Evolutionary conservation across 2,329 filamentous ascomycete species (phyloP).

Genomic region (Xylaria sp.): DNA sequence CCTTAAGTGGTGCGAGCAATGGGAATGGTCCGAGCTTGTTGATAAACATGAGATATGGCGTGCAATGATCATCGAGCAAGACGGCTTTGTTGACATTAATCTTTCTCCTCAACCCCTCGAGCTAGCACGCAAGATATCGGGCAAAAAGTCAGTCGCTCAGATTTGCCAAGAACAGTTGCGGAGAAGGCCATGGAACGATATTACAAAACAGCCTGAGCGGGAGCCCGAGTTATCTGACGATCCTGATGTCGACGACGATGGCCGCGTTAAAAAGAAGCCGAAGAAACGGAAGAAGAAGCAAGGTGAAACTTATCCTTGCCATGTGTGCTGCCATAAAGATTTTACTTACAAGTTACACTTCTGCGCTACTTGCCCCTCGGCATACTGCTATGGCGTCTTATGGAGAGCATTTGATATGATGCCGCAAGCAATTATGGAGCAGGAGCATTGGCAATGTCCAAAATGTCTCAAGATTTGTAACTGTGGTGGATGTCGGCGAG

Average conservation of each 20-base stretch:
- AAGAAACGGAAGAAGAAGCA: slow-evolving; percentile 67
- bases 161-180: slow-evolving; percentile 93
- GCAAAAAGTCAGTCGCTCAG: slow-evolving; percentile 85
- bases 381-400: slow-evolving; percentile 92
- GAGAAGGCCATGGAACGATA: slow-evolving; percentile 82
- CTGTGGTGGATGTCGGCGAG: slow-evolving; percentile 79
- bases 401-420: slow-evolving; percentile 92
- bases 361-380: slow-evolving; percentile 79
- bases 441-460: slow-evolving; percentile 87
- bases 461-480: slow-evolving; percentile 88
- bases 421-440: slow-evolving; percentile 83
- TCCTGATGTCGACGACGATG: slow-evolving; percentile 71
- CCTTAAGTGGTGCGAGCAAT: slow-evolving; percentile 92
- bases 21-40: slow-evolving; percentile 81
- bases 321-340: slow-evolving; percentile 84
- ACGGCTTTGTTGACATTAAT: slow-evolving; percentile 72
- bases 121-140: slow-evolving; percentile 71
- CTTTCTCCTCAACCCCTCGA: slow-evolving; percentile 76
- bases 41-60: slow-evolving; percentile 86
- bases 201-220: slow-evolving; percentile 67
- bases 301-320: slow-evolving; percentile 72
- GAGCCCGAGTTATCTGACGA: slow-evolving; percentile 49
- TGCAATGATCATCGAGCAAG: slow-evolving; percentile 77
- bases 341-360: slow-evolving; percentile 85
- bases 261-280: slow-evolving; percentile 70